Evolutionary conservation across 1,139 yeast species (phyloP), one percentile per base, ranked within the genome.

Genomic region (Candida gigantensis): DNA sequence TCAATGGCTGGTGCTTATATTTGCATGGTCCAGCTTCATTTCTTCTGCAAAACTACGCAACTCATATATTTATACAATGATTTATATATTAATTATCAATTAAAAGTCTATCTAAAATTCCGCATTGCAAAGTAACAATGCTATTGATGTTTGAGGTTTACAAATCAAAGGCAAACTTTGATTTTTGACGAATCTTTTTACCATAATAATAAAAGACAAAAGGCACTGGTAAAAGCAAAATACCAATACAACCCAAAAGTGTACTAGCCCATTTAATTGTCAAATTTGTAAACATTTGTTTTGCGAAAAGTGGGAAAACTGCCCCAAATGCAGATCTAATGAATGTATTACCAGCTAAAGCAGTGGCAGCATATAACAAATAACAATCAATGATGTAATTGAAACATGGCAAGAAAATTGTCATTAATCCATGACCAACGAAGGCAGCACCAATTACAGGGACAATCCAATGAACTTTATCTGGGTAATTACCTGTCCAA

Each of bases 301-400:
- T 64, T 3, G 82, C 77, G 51, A 65, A 65, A 40, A 74, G 67
- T 28, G 80, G 74, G 58, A 74, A 68, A 5, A 65, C 72, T 30
- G 74, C 79, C 28, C 78, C 79, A 53, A 74, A 72, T 11, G 71
- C 61, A 2, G 87, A 79, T 69, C 89, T 76, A 46, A 83, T 58
- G 51, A 89, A 80, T 0, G 96, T 81, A 56, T 87, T 87, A 10
- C 84, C 96, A 4, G 97, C 96, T 48, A 89, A 69, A 1, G 96
- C 96, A 17, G 95, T 84, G 10, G 96, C 96, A 4, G 96, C 95
- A 53, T 82, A 80, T 41, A 80, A 58, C 45, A 86, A 68, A 55
- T 88, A 89, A 26, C 85, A 69, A 57, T 89, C 96, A 51, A 88
- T 81, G 50, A 88, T 75, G 58, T 88, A 88, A 56, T 82, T 85